Percentiles rank a stretch among this genome's conserved stretches.
These are phyloP conservation scores for Chondrostereum purpureum DNA, from an alignment of 1,284 basidiomycete genomes.

Conservation along the genomic window DNA sequence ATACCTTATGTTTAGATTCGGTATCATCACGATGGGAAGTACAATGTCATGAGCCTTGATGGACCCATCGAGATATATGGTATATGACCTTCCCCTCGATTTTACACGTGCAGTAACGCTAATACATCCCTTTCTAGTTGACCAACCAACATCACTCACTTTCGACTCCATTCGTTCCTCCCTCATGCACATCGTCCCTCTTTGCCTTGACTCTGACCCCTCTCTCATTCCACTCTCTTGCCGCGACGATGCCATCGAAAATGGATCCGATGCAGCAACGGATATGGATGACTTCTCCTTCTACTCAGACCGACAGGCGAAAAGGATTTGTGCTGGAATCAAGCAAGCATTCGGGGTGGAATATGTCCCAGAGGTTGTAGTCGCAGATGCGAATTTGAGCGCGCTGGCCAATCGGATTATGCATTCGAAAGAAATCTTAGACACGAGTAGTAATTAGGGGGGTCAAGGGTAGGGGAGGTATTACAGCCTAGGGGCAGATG, in stretches of 20 bases:
- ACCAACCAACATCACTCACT: constrained; percentile 54
- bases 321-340: constrained; percentile 75
- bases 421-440: constrained; percentile 64
- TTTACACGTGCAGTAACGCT: constrained; percentile 7
- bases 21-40: constrained; percentile 91
- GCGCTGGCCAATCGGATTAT: constrained; percentile 80
- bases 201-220: constrained; percentile 83
- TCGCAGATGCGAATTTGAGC: constrained; percentile 89
- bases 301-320: constrained; percentile 87
- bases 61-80: constrained; percentile 86
- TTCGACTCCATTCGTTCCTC: constrained; percentile 60
- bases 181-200: constrained; percentile 72
- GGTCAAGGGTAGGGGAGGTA: neutral
- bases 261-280: constrained; percentile 30
- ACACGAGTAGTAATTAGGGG: neutral
- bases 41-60: constrained; percentile 87
- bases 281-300: constrained; percentile 93
- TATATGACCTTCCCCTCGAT: constrained; percentile 29
- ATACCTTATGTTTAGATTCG: constrained; percentile 52
- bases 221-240: constrained; percentile 75
- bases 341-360: constrained; percentile 83
- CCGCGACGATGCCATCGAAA: constrained; percentile 22
- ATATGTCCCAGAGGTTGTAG: constrained; percentile 81
- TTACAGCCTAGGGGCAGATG: too few relatives aligned
- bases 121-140: constrained; percentile 40